Evolutionary conservation across 2,329 filamentous ascomycete species (phyloP).

Genomic region (Fonsecaea monophora): DNA sequence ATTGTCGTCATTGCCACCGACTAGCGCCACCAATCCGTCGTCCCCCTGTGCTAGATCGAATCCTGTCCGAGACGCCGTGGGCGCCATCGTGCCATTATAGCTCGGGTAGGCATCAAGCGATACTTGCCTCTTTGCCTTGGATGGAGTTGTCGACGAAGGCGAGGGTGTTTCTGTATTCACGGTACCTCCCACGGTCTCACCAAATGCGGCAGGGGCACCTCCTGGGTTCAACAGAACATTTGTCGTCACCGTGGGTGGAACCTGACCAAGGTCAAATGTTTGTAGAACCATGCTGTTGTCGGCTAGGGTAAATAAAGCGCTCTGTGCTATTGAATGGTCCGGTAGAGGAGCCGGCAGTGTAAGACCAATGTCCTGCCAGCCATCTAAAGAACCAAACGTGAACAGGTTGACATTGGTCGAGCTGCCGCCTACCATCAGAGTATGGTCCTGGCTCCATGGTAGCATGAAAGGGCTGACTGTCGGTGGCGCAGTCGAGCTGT

Average conservation of each 20-base stretch:
- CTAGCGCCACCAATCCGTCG: constrained; percentile 73
- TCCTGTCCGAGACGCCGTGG: constrained; percentile 67
- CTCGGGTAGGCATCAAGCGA: constrained; percentile 72
- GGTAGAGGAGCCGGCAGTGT: constrained; percentile 67
- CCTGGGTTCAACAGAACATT: constrained; percentile 69
- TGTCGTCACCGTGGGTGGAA: constrained; percentile 77
- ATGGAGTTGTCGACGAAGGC: constrained; percentile 38
- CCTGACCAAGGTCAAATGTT: constrained; percentile 74
- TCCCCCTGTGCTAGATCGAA: constrained; percentile 72
- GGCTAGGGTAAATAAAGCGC: constrained; percentile 70
- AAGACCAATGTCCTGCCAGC: constrained; percentile 73
- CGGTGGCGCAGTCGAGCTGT: constrained; percentile 66
- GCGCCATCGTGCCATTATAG: constrained; percentile 78
- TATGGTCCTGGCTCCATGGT: constrained; percentile 73
- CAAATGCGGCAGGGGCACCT: constrained; percentile 59
- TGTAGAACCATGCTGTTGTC: constrained; percentile 81
- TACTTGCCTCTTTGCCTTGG: constrained; percentile 59
- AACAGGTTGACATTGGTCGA: constrained; percentile 71
- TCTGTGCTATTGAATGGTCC: constrained; percentile 66
- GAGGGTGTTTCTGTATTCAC: constrained; percentile 40
- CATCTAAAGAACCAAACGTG: constrained; percentile 68
- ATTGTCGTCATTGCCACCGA: constrained; percentile 73
- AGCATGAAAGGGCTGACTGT: constrained; percentile 74
- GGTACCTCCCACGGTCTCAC: constrained; percentile 58
- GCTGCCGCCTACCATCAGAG: constrained; percentile 76